A percentile compares a stretch with the other conserved stretches of the same genome.
Evolutionary conservation across 345 rosid species (phyloP).

Genomic region (Acer negundo): DNA sequence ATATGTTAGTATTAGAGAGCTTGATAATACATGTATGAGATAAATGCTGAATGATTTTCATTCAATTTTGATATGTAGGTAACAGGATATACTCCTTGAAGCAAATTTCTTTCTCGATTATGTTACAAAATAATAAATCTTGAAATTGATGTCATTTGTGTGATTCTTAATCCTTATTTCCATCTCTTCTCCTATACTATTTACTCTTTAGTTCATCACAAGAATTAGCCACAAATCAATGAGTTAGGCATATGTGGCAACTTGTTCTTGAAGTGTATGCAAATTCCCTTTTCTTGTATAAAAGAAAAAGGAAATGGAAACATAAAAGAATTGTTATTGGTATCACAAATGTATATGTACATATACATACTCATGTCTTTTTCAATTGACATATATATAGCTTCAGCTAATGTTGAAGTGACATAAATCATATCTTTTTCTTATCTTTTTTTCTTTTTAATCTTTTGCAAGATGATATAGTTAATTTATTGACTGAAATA

Average conservation of each 20-base stretch:
- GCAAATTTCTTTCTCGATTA: not conserved
- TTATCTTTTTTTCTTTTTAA: not conserved
- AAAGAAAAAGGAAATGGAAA: no score
- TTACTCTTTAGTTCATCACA: not conserved
- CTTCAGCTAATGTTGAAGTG: not conserved
- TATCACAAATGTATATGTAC: no score
- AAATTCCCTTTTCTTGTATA: not conserved
- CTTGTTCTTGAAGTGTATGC: not conserved
- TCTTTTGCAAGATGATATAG: not conserved
- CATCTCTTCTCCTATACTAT: not conserved
- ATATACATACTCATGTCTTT: not conserved
- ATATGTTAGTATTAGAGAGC: not conserved
- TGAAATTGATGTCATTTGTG: not conserved
- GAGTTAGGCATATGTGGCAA: not conserved
- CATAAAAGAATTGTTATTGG: not conserved
- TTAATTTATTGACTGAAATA: not conserved
- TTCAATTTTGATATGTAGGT: not conserved
- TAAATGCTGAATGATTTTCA: not conserved
- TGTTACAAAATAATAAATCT: not conserved
- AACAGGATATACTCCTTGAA: not conserved
- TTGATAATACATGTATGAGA: not conserved
- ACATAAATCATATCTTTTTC: not conserved
- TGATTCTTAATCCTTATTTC: not conserved
- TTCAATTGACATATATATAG: not conserved
- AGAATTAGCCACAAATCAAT: not conserved